These are phyloP conservation scores for Tylopilus vinaceipallidus DNA, from an alignment of 768 basidiomycete species.

Conservation along the genomic window DNA sequence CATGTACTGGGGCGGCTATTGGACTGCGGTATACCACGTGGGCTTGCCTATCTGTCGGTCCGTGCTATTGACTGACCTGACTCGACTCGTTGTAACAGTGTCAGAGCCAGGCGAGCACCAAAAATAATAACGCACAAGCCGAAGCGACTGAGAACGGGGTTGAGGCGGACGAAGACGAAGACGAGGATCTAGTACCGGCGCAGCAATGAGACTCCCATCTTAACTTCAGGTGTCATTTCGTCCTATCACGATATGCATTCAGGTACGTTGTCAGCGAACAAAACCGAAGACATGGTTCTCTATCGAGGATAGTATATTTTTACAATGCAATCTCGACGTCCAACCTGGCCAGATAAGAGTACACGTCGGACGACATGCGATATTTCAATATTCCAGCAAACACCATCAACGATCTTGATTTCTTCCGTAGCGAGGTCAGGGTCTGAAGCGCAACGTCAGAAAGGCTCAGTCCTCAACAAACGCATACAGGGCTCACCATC, in stretches of 20 bases:
- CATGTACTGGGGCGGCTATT: conserved; percentile 88
- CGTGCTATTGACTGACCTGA: not conserved
- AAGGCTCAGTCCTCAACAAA: conserved; percentile 14
- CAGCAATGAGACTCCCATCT: conserved; percentile 22
- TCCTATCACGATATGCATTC: not conserved
- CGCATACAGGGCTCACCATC: conserved; percentile 47
- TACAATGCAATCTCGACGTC: conserved; percentile 84
- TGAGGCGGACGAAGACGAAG: conserved; percentile 20
- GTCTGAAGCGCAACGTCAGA: conserved; percentile 38
- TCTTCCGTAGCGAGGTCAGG: conserved; percentile 64
- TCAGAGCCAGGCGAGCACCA: conserved; percentile 28
- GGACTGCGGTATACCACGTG: conserved; percentile 84
- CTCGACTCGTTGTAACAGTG: conserved; percentile 24
- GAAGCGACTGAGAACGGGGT: conserved; percentile 31
- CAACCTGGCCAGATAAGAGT: conserved; percentile 80
- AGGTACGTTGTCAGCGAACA: conserved; percentile 17
- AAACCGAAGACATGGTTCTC: not conserved
- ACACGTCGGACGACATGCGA: conserved; percentile 86
- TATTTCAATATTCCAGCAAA: conserved; percentile 89
- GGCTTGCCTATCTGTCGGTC: conserved; percentile 20
- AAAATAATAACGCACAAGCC: conserved; percentile 21
- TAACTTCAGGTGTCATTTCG: not conserved
- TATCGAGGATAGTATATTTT: not conserved
- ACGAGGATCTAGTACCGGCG: conserved; percentile 27
- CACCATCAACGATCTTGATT: conserved; percentile 82